Evolutionary conservation across 176 grass and related monocot genomes (phyloP).

Genomic region (Cenchrus americanus): DNA sequence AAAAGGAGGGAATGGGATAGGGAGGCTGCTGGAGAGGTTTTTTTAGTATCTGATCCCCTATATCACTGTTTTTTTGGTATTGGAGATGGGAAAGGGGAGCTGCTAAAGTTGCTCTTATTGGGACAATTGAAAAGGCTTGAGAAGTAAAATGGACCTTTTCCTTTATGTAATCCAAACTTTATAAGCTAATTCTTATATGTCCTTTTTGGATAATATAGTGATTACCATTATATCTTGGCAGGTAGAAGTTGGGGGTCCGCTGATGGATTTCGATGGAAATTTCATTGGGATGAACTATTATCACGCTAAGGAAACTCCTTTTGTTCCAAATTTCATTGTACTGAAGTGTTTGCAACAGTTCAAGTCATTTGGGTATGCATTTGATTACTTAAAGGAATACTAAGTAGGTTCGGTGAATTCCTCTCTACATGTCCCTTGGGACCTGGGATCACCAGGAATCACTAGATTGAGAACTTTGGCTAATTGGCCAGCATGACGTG

Average conservation of each 20-base stretch:
- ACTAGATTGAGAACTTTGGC: not conserved
- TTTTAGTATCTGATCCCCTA: too few relatives aligned
- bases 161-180: not conserved
- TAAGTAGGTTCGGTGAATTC: not conserved
- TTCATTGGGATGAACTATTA: slow-evolving; percentile 33
- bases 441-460: not conserved
- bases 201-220: not conserved
- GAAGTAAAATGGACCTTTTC: not conserved
- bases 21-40: too few relatives aligned
- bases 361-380: not conserved
- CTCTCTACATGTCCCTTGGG: not conserved
- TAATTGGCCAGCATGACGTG: not conserved
- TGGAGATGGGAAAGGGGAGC: too few relatives aligned
- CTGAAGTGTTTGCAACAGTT: slow-evolving; percentile 43
- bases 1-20: too few relatives aligned
- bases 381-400: not conserved
- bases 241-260: slow-evolving; percentile 6
- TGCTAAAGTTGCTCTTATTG: too few relatives aligned
- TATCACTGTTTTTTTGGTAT: too few relatives aligned
- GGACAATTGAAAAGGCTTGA: not conserved
- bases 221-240: not conserved
- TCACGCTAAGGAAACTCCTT: slow-evolving; percentile 36
- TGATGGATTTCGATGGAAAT: not conserved
- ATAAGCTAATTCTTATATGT: not conserved
- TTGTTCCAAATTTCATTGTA: slow-evolving; percentile 33